phyloP scores from a whole-genome alignment of 805 yeast genomes.

The Sungouiella blattae region DNA sequence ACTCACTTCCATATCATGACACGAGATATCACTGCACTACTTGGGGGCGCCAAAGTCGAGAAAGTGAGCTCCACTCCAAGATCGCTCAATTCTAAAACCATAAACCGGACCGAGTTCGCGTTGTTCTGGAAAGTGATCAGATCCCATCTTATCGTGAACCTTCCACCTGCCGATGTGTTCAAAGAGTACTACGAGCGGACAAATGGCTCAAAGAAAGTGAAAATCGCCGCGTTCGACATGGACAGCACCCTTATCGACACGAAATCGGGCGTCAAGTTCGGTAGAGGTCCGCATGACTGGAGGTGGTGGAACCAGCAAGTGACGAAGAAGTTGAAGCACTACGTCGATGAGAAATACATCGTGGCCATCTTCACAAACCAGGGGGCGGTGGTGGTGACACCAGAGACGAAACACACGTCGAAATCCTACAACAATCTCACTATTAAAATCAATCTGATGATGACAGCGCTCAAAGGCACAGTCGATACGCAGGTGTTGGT shows the following conservation, averaged over 20 bases:
- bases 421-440: conserved; percentile 41
- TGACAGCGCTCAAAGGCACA: conserved; percentile 23
- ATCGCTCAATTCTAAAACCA: too few relatives aligned
- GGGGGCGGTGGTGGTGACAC: conserved; percentile 55
- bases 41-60: not conserved
- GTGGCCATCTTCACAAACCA: conserved; percentile 85
- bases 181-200: conserved; percentile 1
- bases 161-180: conserved; percentile 24
- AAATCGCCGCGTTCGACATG: conserved; percentile 75
- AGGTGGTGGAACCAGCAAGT: conserved; percentile 36
- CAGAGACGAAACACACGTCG: conserved; percentile 8
- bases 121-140: conserved; percentile 31
- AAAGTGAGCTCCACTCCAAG: not conserved
- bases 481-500: conserved; percentile 35
- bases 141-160: conserved; percentile 42
- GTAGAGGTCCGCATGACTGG: conserved; percentile 72
- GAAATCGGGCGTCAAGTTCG: conserved; percentile 57
- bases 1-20: not conserved
- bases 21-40: not conserved
- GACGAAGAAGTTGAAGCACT: conserved; percentile 18
- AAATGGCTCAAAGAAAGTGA: conserved; percentile 12
- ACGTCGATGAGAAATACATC: conserved; percentile 27
- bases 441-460: conserved; percentile 37
- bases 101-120: not conserved
- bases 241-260: conserved; percentile 77